Evolutionary conservation across 2,329 filamentous ascomycete species (phyloP).

Genomic region (Colletotrichum filicis): DNA sequence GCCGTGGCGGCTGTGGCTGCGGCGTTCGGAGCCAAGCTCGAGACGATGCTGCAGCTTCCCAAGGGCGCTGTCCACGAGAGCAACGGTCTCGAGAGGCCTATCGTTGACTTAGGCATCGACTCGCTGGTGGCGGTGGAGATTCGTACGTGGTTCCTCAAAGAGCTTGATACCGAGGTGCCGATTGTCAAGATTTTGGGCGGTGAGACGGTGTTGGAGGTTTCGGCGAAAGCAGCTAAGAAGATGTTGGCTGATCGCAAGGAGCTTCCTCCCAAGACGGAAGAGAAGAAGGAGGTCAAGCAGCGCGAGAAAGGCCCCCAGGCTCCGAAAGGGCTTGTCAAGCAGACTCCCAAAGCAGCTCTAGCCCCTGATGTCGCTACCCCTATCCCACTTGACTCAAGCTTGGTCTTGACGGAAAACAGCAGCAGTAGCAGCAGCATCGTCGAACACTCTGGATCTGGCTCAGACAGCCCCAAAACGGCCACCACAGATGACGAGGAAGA

Average conservation of each 20-base stretch:
- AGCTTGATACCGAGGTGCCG: conserved; percentile 55
- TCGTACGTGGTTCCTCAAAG: conserved; percentile 60
- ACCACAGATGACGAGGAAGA: too few species aligned
- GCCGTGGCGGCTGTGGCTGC: not conserved
- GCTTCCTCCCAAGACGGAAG: not conserved
- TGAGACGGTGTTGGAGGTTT: not conserved
- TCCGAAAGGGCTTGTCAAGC: too few species aligned
- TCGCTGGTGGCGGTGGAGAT: conserved; percentile 49
- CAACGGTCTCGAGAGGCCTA: not conserved
- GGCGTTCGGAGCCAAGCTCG: conserved; percentile 24
- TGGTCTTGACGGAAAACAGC: too few species aligned
- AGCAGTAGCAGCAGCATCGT: too few species aligned
- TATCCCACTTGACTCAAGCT: too few species aligned
- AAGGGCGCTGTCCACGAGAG: conserved; percentile 23
- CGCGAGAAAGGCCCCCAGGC: too few species aligned
- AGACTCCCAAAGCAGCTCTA: too few species aligned
- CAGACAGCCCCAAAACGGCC: too few species aligned
- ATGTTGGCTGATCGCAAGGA: not conserved
- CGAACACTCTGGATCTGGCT: too few species aligned
- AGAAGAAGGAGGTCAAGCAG: not conserved
- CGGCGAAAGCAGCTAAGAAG: not conserved
- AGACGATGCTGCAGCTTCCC: conserved; percentile 33
- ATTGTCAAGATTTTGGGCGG: conserved; percentile 50
- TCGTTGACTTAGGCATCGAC: conserved; percentile 43
- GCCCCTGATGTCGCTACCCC: too few species aligned